Evolutionary conservation across 345 rosid genomes (phyloP), one percentile per base, ranked within the genome.

Genomic region (Arabis alpina): DNA sequence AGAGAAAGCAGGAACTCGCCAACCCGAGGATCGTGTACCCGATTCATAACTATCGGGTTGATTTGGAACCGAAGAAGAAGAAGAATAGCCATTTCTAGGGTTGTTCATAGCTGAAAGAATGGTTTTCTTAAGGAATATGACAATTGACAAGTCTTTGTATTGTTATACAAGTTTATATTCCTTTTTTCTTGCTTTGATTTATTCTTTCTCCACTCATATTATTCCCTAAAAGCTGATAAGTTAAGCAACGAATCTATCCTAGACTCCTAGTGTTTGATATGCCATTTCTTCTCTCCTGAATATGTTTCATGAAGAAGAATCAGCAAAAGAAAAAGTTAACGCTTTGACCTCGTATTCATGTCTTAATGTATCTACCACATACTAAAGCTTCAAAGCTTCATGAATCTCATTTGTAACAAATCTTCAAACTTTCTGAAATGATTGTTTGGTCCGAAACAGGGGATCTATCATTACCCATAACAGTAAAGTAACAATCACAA

Each of bases 241-340:
- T 34, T 42, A 76, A 76, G 75, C 71, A 76, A 76, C 13, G 79
- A 76, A 76, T 76, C 40, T 76, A 27, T 63, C 43, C 61, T n/a
- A n/a, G n/a, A n/a, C n/a, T n/a, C n/a, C n/a, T 76, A 10, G 51
- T 36, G 13, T 53, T 8, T 36, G 63, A n/a, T 25, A 66, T 58
- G 55, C 45, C 54, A 52, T 74, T n/a, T 50, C 50, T 59, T 39
- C 4, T 70, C 51, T 50, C 48, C 32, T 55, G 45, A 56, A 57
- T 36, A 73, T 57, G 71, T 49, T 65, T 40, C 44, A 71, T 19
- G 52, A 71, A 12, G 23, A 24, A 49, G 39, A 73, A 39, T 15
- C 71, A 28, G 15, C 56, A 25, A 42, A 54, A 30, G 5, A 23
- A 45, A 40, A 37, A 58, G n/a, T 37, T 10, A n/a, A 57, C 16